Evolutionary conservation across 768 basidiomycete species (phyloP).

Genomic region (Exidia glandulosa): DNA sequence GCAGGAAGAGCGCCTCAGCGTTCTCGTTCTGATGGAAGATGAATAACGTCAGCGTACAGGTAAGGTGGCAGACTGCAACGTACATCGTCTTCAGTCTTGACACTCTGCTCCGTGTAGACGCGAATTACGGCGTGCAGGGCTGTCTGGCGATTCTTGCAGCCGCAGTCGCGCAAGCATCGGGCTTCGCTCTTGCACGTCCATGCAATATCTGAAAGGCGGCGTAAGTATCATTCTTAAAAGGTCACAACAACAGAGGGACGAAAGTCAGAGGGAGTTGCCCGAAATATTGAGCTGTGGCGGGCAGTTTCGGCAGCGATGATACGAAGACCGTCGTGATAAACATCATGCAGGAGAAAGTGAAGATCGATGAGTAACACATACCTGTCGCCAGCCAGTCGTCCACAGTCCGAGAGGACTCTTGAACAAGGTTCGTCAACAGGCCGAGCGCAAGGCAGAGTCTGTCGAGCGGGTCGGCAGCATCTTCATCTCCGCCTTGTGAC

Average conservation of each 20-base stretch:
- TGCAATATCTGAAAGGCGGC: constrained; percentile 31
- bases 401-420: constrained; percentile 29
- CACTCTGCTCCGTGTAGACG: constrained; percentile 29
- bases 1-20: constrained; percentile 25
- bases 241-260: constrained; percentile 1
- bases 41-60: not conserved
- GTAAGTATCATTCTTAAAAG: constrained; percentile 1
- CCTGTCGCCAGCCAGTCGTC: not conserved
- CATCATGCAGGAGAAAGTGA: constrained; percentile 39
- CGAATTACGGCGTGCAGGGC: constrained; percentile 40
- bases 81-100: constrained; percentile 19
- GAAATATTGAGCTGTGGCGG: constrained; percentile 82
- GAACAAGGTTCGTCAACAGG: constrained; percentile 65
- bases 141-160: constrained; percentile 33
- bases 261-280: constrained; percentile 71
- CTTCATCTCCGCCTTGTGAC: constrained; percentile 10
- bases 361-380: not conserved
- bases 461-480: constrained; percentile 42
- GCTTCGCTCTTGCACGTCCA: constrained; percentile 40
- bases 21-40: not conserved
- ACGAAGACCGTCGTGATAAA: constrained; percentile 93
- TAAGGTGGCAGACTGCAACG: constrained; percentile 26
- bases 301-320: constrained; percentile 73
- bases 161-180: constrained; percentile 41
- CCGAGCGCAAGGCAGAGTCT: constrained; percentile 65